Evolutionary conservation across 1,284 basidiomycete genomes (phyloP).

Genomic region (Ustilago trichophora): DNA sequence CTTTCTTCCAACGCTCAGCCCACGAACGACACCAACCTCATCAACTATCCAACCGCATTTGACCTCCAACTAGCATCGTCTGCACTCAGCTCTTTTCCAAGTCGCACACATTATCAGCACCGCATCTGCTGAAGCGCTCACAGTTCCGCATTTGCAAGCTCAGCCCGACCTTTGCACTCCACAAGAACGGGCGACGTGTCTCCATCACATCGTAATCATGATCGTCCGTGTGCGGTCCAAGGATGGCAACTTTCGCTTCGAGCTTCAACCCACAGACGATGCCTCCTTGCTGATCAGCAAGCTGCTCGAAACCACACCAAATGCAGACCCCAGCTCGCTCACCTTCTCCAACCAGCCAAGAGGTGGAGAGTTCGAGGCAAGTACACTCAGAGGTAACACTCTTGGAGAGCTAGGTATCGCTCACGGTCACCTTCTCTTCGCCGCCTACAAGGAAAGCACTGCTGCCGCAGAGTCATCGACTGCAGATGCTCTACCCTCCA

Average conservation of each 20-base stretch:
- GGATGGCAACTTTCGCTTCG: slow-evolving; percentile 92
- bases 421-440: slow-evolving; percentile 92
- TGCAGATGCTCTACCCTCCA: neutral
- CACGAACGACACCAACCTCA: slow-evolving; percentile 3
- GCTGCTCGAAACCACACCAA: slow-evolving; percentile 68
- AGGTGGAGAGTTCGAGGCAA: slow-evolving; percentile 80
- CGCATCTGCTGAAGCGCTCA: too few relatives aligned
- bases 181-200: too few relatives aligned
- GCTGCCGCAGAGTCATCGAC: slow-evolving; percentile 2
- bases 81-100: too few relatives aligned
- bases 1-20: slow-evolving; percentile 7
- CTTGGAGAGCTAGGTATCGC: slow-evolving; percentile 84
- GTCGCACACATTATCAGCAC: too few relatives aligned
- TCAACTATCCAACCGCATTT: neutral
- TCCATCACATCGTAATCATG: slow-evolving; percentile 13
- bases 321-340: slow-evolving; percentile 78
- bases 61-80: too few relatives aligned
- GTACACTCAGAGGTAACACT: slow-evolving; percentile 75
- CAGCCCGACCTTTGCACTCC: too few relatives aligned
- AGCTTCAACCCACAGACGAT: slow-evolving; percentile 77
- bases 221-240: slow-evolving; percentile 89
- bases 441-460: slow-evolving; percentile 74
- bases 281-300: slow-evolving; percentile 72
- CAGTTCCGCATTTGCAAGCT: too few relatives aligned
- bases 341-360: slow-evolving; percentile 89